These are phyloP conservation scores for Hippophae gyantsensis DNA, from an alignment of 306 rosid genomes.

Conservation along the genomic window DNA sequence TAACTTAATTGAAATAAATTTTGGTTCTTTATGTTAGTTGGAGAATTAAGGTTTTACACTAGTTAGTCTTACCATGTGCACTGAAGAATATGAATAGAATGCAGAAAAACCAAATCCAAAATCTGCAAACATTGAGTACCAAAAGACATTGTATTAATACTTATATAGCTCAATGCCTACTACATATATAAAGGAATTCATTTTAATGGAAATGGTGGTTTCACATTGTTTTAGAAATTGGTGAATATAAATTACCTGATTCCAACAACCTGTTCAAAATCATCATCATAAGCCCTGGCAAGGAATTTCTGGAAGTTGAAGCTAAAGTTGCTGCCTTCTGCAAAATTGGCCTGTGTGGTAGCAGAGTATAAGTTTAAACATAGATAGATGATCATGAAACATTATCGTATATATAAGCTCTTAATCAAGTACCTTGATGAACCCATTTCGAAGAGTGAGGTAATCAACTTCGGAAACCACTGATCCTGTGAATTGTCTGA, in stretches of 20 bases:
- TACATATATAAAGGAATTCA: background rate
- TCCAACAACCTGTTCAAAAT: conserved; percentile 51
- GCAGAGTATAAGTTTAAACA: background rate
- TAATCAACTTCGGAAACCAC: conserved; percentile 51
- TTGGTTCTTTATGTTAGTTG: too few relatives aligned
- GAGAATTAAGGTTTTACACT: too few relatives aligned
- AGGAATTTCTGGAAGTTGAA: conserved; percentile 58
- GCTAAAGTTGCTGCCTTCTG: conserved; percentile 37
- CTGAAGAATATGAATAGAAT: conserved; percentile 43
- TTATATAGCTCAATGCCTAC: background rate
- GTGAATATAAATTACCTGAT: conserved; percentile 29
- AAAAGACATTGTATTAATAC: background rate
- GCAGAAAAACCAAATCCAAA: conserved; percentile 60
- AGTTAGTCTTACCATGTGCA: conserved; percentile 38
- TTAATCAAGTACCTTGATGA: conserved; percentile 31
- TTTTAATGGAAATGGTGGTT: too few relatives aligned
- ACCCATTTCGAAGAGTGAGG: conserved; percentile 54
- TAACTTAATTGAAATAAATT: too few relatives aligned
- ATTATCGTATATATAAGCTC: background rate
- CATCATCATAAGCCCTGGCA: conserved; percentile 47
- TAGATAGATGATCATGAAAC: background rate
- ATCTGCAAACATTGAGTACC: conserved; percentile 26
- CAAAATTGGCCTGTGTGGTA: conserved; percentile 38
- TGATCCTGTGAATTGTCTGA: conserved; percentile 46
- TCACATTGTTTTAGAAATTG: too few relatives aligned